Conservation (phyloP, 768 basidiomycete genomes). For the Thelephora ganbajun region DNA sequence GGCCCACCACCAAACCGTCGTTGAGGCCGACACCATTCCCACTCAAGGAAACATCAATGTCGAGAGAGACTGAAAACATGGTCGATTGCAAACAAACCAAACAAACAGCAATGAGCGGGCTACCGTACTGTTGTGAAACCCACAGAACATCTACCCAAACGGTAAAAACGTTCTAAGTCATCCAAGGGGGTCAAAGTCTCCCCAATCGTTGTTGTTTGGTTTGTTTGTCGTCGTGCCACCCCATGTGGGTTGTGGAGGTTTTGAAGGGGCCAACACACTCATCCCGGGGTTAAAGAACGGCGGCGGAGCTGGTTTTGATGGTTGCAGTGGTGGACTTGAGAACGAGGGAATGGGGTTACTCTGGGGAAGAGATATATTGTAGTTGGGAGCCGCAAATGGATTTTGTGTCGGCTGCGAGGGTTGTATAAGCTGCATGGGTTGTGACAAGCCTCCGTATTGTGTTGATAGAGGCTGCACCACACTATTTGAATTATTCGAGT, state of each 20-base stretch:
- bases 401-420: constrained; percentile 9
- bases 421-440: constrained; percentile 9
- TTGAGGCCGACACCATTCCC: constrained; percentile 36
- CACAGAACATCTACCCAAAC: constrained; percentile 2
- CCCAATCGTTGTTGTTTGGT: constrained; percentile 56
- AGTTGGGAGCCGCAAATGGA: constrained; percentile 32
- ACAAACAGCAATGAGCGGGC: not conserved
- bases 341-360: constrained; percentile 8
- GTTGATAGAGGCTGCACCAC: too few species aligned
- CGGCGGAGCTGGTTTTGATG: constrained; percentile 13
- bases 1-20: constrained; percentile 34
- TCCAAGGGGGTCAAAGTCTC: constrained; percentile 70
- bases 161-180: constrained; percentile 13
- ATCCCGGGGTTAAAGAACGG: constrained; percentile 12
- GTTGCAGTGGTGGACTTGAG: constrained; percentile 10
- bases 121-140: constrained; percentile 6
- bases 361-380: constrained; percentile 33
- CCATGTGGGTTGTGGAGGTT: constrained; percentile 39
- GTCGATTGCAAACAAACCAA: constrained; percentile 4
- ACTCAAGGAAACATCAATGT: constrained; percentile 30
- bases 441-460: not conserved
- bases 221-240: constrained; percentile 24
- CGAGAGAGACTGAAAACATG: constrained; percentile 19
- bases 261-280: constrained; percentile 47
- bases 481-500: too few species aligned